Percentiles rank a stretch among this genome's conserved stretches.
Evolutionary conservation across 140 eudicot genomes (phyloP).

Genomic region (Oenanthe javanica): DNA sequence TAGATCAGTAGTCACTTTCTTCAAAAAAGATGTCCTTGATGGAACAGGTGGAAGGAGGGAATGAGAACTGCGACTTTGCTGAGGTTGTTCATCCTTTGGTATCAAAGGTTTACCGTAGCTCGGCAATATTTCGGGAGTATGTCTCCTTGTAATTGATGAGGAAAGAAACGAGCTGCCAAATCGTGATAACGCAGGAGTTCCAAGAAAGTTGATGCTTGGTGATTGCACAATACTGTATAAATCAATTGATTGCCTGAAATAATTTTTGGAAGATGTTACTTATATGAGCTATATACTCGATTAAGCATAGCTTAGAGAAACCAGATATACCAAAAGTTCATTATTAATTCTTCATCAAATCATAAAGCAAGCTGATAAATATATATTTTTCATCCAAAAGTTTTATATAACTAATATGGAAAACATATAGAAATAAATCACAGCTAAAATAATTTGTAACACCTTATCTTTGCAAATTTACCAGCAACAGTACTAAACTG

Average conservation of each 20-base stretch:
- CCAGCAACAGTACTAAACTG: background rate
- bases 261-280: constrained; percentile 4
- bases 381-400: background rate
- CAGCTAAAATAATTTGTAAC: background rate
- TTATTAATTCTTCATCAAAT: background rate
- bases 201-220: constrained; percentile 70
- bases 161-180: constrained; percentile 70
- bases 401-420: background rate
- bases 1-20: constrained; percentile 39
- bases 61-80: constrained; percentile 69
- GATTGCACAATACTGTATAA: constrained; percentile 82
- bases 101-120: constrained; percentile 55
- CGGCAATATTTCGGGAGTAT: constrained; percentile 75
- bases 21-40: constrained; percentile 41
- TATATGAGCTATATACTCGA: background rate
- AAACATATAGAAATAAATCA: background rate
- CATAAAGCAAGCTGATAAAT: background rate
- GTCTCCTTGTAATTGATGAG: constrained; percentile 72
- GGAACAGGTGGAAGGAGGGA: constrained; percentile 61
- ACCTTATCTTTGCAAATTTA: background rate
- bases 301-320: background rate
- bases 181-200: constrained; percentile 56
- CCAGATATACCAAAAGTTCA: background rate
- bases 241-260: constrained; percentile 89
- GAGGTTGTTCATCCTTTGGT: constrained; percentile 41